Evolutionary conservation across 441 rosid species (phyloP).

Genomic region (Adansonia grandidieri): DNA sequence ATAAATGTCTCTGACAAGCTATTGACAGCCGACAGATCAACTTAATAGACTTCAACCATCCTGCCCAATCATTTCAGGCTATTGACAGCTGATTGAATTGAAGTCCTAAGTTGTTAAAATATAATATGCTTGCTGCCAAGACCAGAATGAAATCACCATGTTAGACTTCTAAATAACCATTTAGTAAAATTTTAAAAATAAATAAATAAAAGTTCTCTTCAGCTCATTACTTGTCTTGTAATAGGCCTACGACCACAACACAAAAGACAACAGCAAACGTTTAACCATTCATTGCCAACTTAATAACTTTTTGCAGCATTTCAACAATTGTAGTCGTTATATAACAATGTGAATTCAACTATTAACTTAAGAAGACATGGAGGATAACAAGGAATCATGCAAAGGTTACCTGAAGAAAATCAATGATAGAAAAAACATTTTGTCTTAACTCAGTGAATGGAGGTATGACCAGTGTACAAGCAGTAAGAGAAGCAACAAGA

Average conservation of each 20-base stretch:
- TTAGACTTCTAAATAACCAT: neutral
- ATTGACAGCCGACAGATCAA: neutral
- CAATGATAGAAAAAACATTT: conserved; percentile 51
- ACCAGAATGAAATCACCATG: neutral
- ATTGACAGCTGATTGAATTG: neutral
- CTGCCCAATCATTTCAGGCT: neutral
- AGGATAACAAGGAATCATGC: neutral
- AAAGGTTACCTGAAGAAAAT: conserved; percentile 68
- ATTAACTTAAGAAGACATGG: neutral
- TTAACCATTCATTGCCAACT: neutral
- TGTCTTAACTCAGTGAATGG: conserved; percentile 56
- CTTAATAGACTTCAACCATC: neutral
- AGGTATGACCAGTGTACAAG: conserved; percentile 72
- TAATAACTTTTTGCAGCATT: neutral
- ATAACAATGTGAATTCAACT: conserved; percentile 6
- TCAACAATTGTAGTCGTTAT: neutral
- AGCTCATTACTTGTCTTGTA: neutral
- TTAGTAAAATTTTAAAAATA: neutral
- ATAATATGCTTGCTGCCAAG: neutral
- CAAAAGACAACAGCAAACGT: neutral
- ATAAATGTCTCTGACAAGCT: neutral
- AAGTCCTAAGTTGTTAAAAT: neutral
- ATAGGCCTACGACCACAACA: neutral
- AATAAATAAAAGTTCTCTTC: neutral
- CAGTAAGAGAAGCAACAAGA: conserved; percentile 67